Conservation (phyloP, 306 rosid genomes). For the Malus sylvestris region DNA sequence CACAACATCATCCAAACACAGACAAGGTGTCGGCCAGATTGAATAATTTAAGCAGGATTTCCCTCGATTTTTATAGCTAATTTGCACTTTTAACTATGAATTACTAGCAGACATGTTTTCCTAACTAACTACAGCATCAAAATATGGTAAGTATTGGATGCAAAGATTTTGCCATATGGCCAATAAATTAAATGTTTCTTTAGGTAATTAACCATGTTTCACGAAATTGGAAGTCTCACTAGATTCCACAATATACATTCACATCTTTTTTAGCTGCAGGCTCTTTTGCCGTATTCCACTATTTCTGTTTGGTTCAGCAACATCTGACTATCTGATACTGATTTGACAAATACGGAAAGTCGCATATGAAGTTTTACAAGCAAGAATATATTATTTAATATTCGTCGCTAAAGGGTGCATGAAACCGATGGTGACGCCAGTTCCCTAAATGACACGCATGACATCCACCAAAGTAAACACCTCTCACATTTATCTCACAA, state of each 20-base stretch:
- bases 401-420: not conserved
- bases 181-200: not conserved
- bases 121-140: not conserved
- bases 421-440: not conserved
- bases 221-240: not conserved
- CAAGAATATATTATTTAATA: not conserved
- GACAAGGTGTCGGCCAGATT: slow-evolving; percentile 26
- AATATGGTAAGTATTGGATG: not conserved
- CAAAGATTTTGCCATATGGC: not conserved
- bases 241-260: slow-evolving; percentile 3
- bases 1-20: slow-evolving; percentile 27
- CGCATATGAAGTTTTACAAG: not conserved
- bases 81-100: not conserved
- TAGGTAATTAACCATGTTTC: not conserved
- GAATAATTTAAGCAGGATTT: slow-evolving; percentile 12
- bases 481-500: not conserved
- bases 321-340: slow-evolving; percentile 23
- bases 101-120: not conserved
- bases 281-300: not conserved
- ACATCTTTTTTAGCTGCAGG: not conserved
- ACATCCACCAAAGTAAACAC: not conserved
- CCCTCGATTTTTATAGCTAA: not conserved
- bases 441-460: not conserved
- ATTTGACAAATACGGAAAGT: slow-evolving; percentile 40
- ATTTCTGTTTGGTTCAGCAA: not conserved